These are phyloP conservation scores for Exutisphaerella laricina DNA, from an alignment of 2,329 filamentous ascomycete species.

Conservation along the genomic window DNA sequence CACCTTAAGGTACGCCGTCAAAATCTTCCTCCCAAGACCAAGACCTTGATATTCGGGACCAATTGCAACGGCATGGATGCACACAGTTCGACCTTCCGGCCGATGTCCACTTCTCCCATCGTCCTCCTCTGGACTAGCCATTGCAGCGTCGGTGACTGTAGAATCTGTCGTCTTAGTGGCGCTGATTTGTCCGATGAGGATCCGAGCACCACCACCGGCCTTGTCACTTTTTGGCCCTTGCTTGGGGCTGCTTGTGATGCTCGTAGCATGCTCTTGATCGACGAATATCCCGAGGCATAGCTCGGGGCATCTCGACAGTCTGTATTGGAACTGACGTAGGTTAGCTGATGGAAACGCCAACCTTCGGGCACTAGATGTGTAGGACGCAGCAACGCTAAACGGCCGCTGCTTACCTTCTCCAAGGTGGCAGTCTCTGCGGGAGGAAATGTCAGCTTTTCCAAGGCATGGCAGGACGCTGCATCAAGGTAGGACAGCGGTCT, in stretches of 20 bases:
- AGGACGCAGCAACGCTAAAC: too few relatives aligned
- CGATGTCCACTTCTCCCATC: slow-evolving; percentile 56
- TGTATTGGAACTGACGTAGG: neutral
- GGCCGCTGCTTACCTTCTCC: neutral
- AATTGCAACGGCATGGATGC: slow-evolving; percentile 58
- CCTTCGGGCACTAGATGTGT: too few relatives aligned
- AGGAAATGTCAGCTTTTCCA: slow-evolving; percentile 1
- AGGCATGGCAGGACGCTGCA: slow-evolving; percentile 1
- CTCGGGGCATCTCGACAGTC: slow-evolving; percentile 1
- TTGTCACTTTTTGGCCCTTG: neutral
- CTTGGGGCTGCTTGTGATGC: neutral
- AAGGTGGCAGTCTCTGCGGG: neutral
- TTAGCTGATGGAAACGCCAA: too few relatives aligned
- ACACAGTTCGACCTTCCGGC: slow-evolving; percentile 65
- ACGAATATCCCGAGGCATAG: neutral
- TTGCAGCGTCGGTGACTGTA: slow-evolving; percentile 65
- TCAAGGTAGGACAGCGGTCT: neutral
- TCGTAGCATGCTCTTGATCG: neutral
- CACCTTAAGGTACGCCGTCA: slow-evolving; percentile 36
- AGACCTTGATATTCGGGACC: slow-evolving; percentile 7
- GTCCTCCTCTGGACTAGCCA: slow-evolving; percentile 57
- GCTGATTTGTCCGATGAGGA: slow-evolving; percentile 62
- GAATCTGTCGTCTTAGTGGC: slow-evolving; percentile 60
- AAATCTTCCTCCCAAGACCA: slow-evolving; percentile 6
- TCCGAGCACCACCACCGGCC: too few relatives aligned